Conservation (phyloP, 345 rosid genomes). For the Clarkia xantiana region DNA sequence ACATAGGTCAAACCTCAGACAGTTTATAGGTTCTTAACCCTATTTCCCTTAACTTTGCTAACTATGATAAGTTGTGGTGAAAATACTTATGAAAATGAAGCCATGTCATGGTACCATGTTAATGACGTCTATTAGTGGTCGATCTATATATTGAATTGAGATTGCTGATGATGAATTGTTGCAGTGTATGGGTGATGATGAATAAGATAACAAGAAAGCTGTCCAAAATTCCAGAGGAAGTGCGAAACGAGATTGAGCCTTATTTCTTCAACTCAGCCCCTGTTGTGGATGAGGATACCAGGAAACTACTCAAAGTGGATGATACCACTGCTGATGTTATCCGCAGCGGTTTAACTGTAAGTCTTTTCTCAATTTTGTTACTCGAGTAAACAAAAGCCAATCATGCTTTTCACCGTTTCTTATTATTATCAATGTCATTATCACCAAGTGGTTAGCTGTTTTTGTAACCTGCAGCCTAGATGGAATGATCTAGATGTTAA, state of each 20-base stretch:
- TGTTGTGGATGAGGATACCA: constrained; percentile 64
- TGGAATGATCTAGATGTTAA: constrained; percentile 97
- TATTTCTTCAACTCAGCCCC: constrained; percentile 63
- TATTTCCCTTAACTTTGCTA: too few species aligned
- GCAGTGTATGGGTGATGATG: constrained; percentile 99
- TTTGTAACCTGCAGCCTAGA: constrained; percentile 48
- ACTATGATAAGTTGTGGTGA: too few species aligned
- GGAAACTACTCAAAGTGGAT: constrained; percentile 71
- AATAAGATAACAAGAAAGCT: constrained; percentile 83
- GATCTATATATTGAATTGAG: too few species aligned
- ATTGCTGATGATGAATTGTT: constrained; percentile 6
- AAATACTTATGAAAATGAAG: neutral
- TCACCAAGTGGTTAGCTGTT: neutral
- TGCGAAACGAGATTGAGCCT: constrained; percentile 76
- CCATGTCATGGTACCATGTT: too few species aligned
- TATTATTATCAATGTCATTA: neutral
- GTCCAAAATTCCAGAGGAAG: constrained; percentile 91
- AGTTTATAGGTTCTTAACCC: too few species aligned
- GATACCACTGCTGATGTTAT: constrained; percentile 62
- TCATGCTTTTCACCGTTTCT: too few species aligned
- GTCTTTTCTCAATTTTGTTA: too few species aligned
- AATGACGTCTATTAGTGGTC: too few species aligned
- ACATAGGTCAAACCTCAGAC: too few species aligned
- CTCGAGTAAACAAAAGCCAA: neutral
- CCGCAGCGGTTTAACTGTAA: constrained; percentile 67